Conservation (phyloP, 495 filamentous ascomycete species). For the Talaromyces wortmannii region DNA sequence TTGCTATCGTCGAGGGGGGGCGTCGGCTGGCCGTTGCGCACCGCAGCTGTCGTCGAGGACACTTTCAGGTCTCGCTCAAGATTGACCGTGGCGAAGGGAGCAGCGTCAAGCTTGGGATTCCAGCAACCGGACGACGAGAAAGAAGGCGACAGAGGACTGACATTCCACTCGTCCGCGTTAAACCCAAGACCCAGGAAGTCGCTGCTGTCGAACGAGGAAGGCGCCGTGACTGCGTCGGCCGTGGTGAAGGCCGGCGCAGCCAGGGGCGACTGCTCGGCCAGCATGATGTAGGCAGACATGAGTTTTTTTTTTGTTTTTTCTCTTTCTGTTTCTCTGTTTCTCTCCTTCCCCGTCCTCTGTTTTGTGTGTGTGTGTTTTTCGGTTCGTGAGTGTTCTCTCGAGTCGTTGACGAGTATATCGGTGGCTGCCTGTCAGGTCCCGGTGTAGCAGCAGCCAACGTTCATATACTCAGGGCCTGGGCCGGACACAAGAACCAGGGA, state of each 20-base stretch:
- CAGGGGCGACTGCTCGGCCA: conserved; percentile 9
- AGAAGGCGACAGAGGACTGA: conserved; percentile 21
- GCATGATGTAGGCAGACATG: conserved; percentile 11
- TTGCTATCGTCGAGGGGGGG: conserved; percentile 26
- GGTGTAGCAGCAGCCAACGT: neutral
- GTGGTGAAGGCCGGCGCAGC: conserved; percentile 12
- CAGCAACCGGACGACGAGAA: conserved; percentile 9
- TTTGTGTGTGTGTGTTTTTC: neutral
- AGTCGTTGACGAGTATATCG: neutral
- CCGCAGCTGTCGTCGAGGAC: conserved; percentile 16
- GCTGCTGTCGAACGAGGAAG: conserved; percentile 1
- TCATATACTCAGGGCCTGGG: too few species aligned
- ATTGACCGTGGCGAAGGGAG: conserved; percentile 12
- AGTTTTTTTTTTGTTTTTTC: conserved; percentile 9
- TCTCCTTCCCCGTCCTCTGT: neutral
- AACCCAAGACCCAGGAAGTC: conserved; percentile 23
- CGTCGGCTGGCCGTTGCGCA: conserved; percentile 37
- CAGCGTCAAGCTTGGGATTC: conserved; percentile 19
- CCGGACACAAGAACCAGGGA: too few species aligned
- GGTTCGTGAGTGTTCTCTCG: neutral
- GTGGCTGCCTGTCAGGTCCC: neutral
- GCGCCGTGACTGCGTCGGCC: conserved; percentile 5
- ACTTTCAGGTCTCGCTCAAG: conserved; percentile 24
- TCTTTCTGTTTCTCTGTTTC: neutral
- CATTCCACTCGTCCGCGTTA: conserved; percentile 23